Percentiles rank a stretch among this genome's conserved stretches.
phyloP scores from a whole-genome alignment of 1,284 basidiomycete species.

The Ganoderma sinense region DNA sequence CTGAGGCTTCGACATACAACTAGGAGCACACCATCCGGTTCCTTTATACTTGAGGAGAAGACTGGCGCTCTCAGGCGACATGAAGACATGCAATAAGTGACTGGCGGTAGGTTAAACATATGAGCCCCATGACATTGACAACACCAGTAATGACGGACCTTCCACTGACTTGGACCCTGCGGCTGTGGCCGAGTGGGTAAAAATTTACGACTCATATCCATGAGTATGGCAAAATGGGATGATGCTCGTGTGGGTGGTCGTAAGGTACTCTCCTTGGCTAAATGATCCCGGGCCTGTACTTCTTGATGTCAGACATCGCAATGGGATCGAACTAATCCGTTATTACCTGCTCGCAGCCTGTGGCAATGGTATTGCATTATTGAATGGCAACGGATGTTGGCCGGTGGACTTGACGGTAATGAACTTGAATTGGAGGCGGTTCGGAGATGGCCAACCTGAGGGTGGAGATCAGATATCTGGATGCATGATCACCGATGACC shows the following conservation, averaged over 20 bases:
- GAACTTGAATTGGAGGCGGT: neutral
- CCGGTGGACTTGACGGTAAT: neutral
- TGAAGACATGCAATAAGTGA: neutral
- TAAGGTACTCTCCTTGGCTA: neutral
- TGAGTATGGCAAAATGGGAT: neutral
- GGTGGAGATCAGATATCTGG: neutral
- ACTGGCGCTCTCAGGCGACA: neutral
- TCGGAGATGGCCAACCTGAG: neutral
- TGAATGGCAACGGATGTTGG: neutral
- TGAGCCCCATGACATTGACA: neutral
- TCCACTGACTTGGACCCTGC: neutral
- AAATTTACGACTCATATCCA: neutral
- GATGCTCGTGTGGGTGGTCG: neutral
- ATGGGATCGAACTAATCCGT: neutral
- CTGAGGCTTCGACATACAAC: neutral
- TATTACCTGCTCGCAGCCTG: neutral
- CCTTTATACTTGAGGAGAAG: neutral
- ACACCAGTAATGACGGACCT: neutral
- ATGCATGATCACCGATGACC: neutral
- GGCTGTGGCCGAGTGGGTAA: neutral
- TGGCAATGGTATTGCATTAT: neutral
- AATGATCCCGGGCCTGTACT: neutral
- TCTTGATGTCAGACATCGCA: neutral
- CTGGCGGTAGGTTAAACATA: neutral
- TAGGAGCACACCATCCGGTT: neutral